Percentiles rank a stretch among this genome's conserved stretches.
phyloP scores from a whole-genome alignment of 2,329 filamentous ascomycete genomes.

The Drechslera avenae region DNA sequence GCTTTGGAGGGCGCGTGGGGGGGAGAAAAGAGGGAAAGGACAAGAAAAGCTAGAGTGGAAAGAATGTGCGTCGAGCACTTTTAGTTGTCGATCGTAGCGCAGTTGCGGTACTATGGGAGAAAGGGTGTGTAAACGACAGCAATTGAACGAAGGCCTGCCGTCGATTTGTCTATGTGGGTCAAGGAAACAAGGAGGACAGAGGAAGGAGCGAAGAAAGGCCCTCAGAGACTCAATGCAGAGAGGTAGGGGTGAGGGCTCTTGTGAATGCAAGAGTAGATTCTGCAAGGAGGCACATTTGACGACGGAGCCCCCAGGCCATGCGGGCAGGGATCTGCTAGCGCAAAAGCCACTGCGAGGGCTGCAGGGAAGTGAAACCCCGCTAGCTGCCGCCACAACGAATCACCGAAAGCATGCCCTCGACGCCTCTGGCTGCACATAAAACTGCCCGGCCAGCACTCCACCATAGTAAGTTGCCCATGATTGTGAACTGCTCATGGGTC shows the following conservation, averaged over 20 bases:
- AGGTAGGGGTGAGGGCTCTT: constrained; percentile 7
- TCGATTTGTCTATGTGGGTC: constrained; percentile 19
- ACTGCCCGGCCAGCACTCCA: constrained; percentile 11
- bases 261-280: constrained; percentile 21
- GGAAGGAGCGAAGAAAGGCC: constrained; percentile 29
- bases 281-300: constrained; percentile 13
- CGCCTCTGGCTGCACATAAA: constrained; percentile 4
- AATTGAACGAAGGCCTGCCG: constrained; percentile 42
- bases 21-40: constrained; percentile 23
- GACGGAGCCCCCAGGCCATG: constrained; percentile 20
- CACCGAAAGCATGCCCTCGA: constrained; percentile 16
- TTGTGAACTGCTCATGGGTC: no score
- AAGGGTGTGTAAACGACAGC: constrained; percentile 28
- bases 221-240: constrained; percentile 22
- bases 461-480: constrained; percentile 7
- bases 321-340: constrained; percentile 26
- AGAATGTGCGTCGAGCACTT: constrained; percentile 46
- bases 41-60: constrained; percentile 16
- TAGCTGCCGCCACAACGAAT: constrained; percentile 27
- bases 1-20: not conserved
- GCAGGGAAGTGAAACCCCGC: constrained; percentile 24
- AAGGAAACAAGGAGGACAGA: constrained; percentile 24
- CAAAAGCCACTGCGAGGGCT: constrained; percentile 19
- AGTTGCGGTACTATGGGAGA: constrained; percentile 22
- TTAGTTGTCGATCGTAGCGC: constrained; percentile 15